Conservation (phyloP, 1,139 yeast genomes). For the Geotrichum macrosporum region DNA sequence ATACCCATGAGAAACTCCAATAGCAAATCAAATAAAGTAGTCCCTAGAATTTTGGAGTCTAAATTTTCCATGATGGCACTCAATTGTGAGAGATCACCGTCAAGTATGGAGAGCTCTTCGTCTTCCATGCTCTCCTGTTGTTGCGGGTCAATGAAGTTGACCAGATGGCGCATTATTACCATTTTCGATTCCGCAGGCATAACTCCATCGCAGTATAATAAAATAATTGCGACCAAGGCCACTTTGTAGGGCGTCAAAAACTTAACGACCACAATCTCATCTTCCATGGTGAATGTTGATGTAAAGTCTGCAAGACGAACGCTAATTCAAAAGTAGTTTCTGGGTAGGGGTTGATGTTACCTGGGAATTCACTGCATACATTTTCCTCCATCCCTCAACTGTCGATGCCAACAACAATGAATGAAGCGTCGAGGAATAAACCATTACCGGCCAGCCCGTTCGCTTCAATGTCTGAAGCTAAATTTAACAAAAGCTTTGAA, state of each 20-base stretch:
- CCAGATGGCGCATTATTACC: constrained; percentile 26
- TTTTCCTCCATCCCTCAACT: no score
- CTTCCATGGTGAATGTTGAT: constrained; percentile 1
- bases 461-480: constrained; percentile 21
- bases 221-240: constrained; percentile 26
- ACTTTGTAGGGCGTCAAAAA: constrained; percentile 33
- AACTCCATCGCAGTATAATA: constrained; percentile 29
- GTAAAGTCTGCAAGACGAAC: neutral
- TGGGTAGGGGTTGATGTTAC: neutral
- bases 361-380: no score
- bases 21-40: constrained; percentile 18
- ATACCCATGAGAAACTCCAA: constrained; percentile 22
- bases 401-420: neutral
- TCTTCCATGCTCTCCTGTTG: constrained; percentile 8
- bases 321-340: neutral
- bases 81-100: constrained; percentile 14
- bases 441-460: constrained; percentile 20
- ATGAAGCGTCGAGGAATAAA: neutral
- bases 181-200: constrained; percentile 23
- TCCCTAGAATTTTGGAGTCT: constrained; percentile 4
- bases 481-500: constrained; percentile 33
- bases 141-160: constrained; percentile 28
- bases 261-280: constrained; percentile 17
- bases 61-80: constrained; percentile 6
- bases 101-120: constrained; percentile 2